A percentile compares a stretch with the other conserved stretches of the same genome.
Evolutionary conservation across 2,329 filamentous ascomycete genomes (phyloP).

Genomic region (Penicillium crustosum): DNA sequence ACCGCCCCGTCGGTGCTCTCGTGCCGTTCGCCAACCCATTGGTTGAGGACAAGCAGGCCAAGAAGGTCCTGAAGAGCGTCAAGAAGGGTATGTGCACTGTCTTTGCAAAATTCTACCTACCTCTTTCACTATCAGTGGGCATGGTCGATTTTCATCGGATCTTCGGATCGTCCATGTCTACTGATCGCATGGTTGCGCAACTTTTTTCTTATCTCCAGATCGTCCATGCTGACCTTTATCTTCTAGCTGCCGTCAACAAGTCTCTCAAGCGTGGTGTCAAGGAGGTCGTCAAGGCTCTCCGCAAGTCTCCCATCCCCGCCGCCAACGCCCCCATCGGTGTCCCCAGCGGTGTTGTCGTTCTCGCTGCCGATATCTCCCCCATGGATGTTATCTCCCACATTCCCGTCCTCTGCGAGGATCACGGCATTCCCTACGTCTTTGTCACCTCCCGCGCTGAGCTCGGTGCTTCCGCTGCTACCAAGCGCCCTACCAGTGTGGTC

Average conservation of each 20-base stretch:
- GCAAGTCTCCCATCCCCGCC: conserved; percentile 78
- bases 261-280: conserved; percentile 97
- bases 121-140: not conserved
- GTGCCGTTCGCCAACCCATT: conserved; percentile 53
- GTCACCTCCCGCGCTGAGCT: conserved; percentile 90
- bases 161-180: not conserved
- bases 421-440: conserved; percentile 95
- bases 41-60: conserved; percentile 52
- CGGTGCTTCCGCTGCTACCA: conserved; percentile 88
- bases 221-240: conserved; percentile 19
- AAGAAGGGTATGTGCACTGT: conserved; percentile 47
- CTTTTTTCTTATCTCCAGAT: conserved; percentile 3
- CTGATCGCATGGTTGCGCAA: not conserved
- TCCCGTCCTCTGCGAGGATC: conserved; percentile 95
- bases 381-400: conserved; percentile 99
- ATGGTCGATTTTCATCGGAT: not conserved
- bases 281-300: conserved; percentile 96
- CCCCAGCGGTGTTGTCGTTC: conserved; percentile 75
- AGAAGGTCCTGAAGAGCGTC: conserved; percentile 54
- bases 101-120: not conserved
- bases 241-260: conserved; percentile 85
- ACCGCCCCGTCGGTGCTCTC: conserved; percentile 46
- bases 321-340: conserved; percentile 61
- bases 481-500: conserved; percentile 93
- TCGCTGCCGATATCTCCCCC: conserved; percentile 95